Conservation (phyloP, 2,329 filamentous ascomycete genomes). For the Penicillium occitanis region DNA sequence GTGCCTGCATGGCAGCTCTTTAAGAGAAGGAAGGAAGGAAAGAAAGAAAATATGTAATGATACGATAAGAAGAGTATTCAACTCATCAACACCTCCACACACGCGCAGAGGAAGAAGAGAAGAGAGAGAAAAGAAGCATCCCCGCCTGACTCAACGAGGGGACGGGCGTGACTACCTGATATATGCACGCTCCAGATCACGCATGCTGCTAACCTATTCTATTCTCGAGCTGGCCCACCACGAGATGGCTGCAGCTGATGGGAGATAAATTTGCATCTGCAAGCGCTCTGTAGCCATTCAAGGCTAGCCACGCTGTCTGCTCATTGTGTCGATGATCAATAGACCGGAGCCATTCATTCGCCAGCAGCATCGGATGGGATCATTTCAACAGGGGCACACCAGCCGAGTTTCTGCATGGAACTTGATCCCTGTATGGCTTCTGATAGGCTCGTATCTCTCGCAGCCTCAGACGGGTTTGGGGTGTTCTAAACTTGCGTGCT, state of each 20-base stretch:
- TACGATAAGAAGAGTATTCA: slow-evolving; percentile 1
- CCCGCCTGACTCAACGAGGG: slow-evolving; percentile 12
- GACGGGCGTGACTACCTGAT: slow-evolving; percentile 8
- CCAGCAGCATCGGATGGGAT: background rate
- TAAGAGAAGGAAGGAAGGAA: slow-evolving; percentile 5
- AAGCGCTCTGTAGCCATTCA: slow-evolving; percentile 18
- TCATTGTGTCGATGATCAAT: slow-evolving; percentile 1
- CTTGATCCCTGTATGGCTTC: background rate
- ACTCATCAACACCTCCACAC: slow-evolving; percentile 9
- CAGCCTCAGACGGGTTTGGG: background rate
- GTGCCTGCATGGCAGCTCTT: slow-evolving; percentile 24
- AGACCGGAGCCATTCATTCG: slow-evolving; percentile 16
- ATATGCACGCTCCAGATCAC: slow-evolving; percentile 12
- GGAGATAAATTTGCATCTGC: background rate
- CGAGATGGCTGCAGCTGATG: slow-evolving; percentile 12
- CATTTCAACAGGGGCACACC: slow-evolving; percentile 16
- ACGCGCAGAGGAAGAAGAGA: background rate
- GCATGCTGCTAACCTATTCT: slow-evolving; percentile 3
- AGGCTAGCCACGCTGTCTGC: slow-evolving; percentile 12
- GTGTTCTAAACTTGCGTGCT: background rate
- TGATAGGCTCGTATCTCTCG: slow-evolving; percentile 14
- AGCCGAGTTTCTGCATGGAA: slow-evolving; percentile 7
- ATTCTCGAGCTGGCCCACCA: background rate
- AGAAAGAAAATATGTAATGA: background rate
- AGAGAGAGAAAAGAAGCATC: slow-evolving; percentile 10